Conservation (phyloP, 1,139 yeast species). For the Zygosaccharomyces sapae region DNA sequence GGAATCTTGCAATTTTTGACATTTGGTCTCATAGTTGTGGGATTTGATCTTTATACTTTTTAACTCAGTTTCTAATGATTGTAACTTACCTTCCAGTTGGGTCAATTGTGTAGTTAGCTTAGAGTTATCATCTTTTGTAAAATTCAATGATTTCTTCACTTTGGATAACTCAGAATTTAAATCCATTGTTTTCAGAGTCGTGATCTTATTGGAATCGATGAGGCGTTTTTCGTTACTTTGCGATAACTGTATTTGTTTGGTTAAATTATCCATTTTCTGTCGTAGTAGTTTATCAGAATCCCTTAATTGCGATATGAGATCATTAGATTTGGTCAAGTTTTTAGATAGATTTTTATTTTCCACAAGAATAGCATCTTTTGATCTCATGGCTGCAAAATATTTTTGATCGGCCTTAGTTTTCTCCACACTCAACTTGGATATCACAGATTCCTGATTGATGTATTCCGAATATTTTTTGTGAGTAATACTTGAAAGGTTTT, state of each 20-base stretch:
- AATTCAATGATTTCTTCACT: conserved; percentile 19
- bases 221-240: conserved; percentile 34
- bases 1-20: conserved; percentile 24
- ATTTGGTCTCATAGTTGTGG: conserved; percentile 32
- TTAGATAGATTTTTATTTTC: conserved; percentile 68
- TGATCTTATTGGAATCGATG: conserved; percentile 29
- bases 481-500: conserved; percentile 50
- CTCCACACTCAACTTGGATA: conserved; percentile 71
- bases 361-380: conserved; percentile 67
- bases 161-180: conserved; percentile 29
- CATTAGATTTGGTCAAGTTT: conserved; percentile 67
- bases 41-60: conserved; percentile 32
- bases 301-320: conserved; percentile 59
- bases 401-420: conserved; percentile 93
- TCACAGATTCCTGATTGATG: conserved; percentile 62
- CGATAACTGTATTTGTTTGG: conserved; percentile 35
- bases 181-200: conserved; percentile 30
- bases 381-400: conserved; percentile 91
- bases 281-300: conserved; percentile 56
- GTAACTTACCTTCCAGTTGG: conserved; percentile 21
- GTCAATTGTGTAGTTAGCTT: conserved; percentile 21
- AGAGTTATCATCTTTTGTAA: conserved; percentile 22
- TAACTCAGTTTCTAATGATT: conserved; percentile 30
- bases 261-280: conserved; percentile 46
- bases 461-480: conserved; percentile 53